These are phyloP conservation scores for Neonectria neomacrospora DNA, from an alignment of 2,329 filamentous ascomycete genomes.

Conservation along the genomic window DNA sequence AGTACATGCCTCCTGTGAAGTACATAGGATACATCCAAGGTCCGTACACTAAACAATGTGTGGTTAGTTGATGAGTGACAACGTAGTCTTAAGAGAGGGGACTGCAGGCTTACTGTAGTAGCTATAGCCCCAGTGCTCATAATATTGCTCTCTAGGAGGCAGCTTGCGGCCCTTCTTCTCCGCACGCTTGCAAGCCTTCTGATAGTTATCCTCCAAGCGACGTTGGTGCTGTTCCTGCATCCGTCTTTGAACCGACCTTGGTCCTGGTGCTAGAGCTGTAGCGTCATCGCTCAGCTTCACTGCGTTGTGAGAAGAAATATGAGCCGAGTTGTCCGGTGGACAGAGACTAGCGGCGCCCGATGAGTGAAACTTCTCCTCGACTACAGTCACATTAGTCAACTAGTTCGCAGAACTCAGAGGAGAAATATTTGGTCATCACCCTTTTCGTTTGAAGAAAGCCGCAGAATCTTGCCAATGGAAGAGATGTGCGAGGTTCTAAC, in stretches of 20 bases:
- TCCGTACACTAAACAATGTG: slow-evolving; percentile 51
- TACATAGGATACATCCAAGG: slow-evolving; percentile 58
- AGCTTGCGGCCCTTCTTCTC: slow-evolving; percentile 60
- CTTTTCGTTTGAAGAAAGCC: slow-evolving; percentile 58
- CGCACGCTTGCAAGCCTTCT: slow-evolving; percentile 62
- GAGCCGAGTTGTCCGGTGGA: slow-evolving; percentile 68
- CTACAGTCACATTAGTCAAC: slow-evolving; percentile 24
- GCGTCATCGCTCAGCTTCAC: slow-evolving; percentile 50
- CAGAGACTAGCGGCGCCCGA: slow-evolving; percentile 62
- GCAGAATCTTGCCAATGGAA: slow-evolving; percentile 57
- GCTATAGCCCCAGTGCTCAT: slow-evolving; percentile 64
- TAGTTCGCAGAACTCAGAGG: not conserved
- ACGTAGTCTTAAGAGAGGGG: not conserved
- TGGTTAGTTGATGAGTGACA: not conserved
- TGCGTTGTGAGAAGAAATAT: slow-evolving; percentile 80
- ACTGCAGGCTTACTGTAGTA: slow-evolving; percentile 51
- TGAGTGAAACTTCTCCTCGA: slow-evolving; percentile 56
- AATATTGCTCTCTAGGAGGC: slow-evolving; percentile 61
- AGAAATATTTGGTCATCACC: slow-evolving; percentile 38
- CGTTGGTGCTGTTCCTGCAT: slow-evolving; percentile 34
- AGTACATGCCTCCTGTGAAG: slow-evolving; percentile 59
- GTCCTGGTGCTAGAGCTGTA: not conserved
- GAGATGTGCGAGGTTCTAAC: slow-evolving; percentile 58
- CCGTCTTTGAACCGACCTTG: slow-evolving; percentile 27
- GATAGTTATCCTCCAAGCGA: slow-evolving; percentile 66